phyloP scores from a whole-genome alignment of 306 rosid species.

The Mucuna pruriens region DNA sequence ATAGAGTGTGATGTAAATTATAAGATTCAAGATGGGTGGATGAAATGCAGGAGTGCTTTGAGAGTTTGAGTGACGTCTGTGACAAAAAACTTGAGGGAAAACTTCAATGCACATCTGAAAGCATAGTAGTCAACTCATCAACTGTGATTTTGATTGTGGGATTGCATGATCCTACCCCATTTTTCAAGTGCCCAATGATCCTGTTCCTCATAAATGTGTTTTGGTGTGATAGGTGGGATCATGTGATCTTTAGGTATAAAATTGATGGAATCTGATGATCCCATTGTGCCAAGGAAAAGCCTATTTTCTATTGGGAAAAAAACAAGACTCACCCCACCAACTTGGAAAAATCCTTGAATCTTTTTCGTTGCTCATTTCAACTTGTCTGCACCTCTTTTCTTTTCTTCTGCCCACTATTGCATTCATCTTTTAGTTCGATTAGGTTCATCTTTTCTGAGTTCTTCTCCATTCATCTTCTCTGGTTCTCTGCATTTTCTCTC shows the following conservation, averaged over 20 bases:
- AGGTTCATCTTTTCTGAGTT: background rate
- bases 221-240: background rate
- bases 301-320: background rate
- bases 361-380: background rate
- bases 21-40: background rate
- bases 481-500: background rate
- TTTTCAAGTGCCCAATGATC: background rate
- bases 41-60: background rate
- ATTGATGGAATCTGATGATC: background rate
- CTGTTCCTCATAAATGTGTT: background rate
- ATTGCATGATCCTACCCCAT: background rate
- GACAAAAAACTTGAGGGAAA: background rate
- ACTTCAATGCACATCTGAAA: background rate
- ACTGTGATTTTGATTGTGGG: background rate
- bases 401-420: background rate
- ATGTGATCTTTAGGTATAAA: background rate
- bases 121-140: background rate
- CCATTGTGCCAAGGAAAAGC: background rate
- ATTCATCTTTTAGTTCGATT: background rate
- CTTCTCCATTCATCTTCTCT: background rate
- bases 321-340: background rate
- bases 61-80: background rate
- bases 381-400: background rate
- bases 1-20: background rate
- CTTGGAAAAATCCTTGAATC: background rate